Evolutionary conservation across 768 basidiomycete genomes (phyloP).

Genomic region (Calvatia gigantea): DNA sequence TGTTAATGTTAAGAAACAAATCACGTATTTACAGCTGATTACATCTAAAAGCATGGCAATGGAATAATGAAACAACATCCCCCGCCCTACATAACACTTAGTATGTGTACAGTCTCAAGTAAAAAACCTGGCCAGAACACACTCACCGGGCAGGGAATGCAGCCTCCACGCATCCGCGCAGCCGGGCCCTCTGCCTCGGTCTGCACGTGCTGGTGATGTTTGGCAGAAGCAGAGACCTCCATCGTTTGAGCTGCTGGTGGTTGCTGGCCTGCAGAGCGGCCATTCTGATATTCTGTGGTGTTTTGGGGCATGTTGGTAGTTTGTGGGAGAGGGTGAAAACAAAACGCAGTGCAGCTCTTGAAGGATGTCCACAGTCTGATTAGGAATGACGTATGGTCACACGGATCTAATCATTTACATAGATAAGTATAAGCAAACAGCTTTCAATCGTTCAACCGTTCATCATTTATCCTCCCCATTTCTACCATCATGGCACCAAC

Average conservation of each 20-base stretch:
- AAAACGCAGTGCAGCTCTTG: not conserved
- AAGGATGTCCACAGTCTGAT: no score
- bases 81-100: slow-evolving; percentile 21
- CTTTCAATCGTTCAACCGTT: no score
- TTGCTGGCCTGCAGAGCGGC: slow-evolving; percentile 12
- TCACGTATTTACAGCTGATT: slow-evolving; percentile 4
- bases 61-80: slow-evolving; percentile 35
- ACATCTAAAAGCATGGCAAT: slow-evolving; percentile 25
- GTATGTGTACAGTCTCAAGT: not conserved
- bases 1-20: slow-evolving; percentile 21
- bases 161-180: slow-evolving; percentile 24
- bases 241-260: slow-evolving; percentile 15
- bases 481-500: slow-evolving; percentile 35
- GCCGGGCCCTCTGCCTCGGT: slow-evolving; percentile 13
- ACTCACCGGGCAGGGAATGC: slow-evolving; percentile 25
- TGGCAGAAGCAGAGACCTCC: slow-evolving; percentile 10
- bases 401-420: no score
- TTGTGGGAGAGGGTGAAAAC: not conserved
- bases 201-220: slow-evolving; percentile 9
- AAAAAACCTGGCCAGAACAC: not conserved
- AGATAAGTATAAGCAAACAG: no score
- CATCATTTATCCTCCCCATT: slow-evolving; percentile 10
- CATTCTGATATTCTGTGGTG: not conserved
- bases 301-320: not conserved
- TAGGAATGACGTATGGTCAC: no score